Evolutionary conservation across 345 rosid species (phyloP).

Genomic region (Arabis hirsuta): DNA sequence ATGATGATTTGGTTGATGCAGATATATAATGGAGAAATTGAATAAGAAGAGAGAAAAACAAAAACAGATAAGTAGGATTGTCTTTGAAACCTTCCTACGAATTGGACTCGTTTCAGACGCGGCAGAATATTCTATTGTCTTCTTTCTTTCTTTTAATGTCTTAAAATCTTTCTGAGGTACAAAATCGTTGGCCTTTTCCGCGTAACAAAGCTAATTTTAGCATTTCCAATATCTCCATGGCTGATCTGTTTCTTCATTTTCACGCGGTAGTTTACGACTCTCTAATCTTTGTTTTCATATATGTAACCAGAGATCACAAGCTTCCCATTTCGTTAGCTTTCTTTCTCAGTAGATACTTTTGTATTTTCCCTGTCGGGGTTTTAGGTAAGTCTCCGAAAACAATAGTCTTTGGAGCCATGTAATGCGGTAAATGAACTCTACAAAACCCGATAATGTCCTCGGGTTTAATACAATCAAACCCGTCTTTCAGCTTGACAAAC

Average conservation of each 20-base stretch:
- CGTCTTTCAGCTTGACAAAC: constrained; percentile 73
- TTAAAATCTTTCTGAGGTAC: constrained; percentile 31
- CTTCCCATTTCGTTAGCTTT: constrained; percentile 60
- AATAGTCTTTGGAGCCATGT: constrained; percentile 76
- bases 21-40: constrained; percentile 34
- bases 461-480: constrained; percentile 32
- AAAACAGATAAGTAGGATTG: constrained; percentile 24
- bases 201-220: constrained; percentile 38
- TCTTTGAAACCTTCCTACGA: constrained; percentile 35
- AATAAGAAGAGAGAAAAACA: not conserved
- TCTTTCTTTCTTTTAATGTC: constrained; percentile 33
- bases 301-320: constrained; percentile 24
- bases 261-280: constrained; percentile 21
- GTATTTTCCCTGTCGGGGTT: constrained; percentile 80
- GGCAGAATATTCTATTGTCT: constrained; percentile 34
- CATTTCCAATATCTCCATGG: constrained; percentile 31
- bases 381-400: constrained; percentile 70
- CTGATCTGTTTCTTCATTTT: constrained; percentile 36
- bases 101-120: constrained; percentile 40
- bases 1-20: constrained; percentile 17
- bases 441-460: constrained; percentile 65
- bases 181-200: constrained; percentile 28
- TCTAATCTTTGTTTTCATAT: constrained; percentile 15
- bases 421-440: constrained; percentile 64
- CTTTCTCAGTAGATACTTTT: constrained; percentile 66